These are phyloP conservation scores for Berberis vulgaris DNA, from an alignment of 164 flowering plant genomes.

Conservation along the genomic window DNA sequence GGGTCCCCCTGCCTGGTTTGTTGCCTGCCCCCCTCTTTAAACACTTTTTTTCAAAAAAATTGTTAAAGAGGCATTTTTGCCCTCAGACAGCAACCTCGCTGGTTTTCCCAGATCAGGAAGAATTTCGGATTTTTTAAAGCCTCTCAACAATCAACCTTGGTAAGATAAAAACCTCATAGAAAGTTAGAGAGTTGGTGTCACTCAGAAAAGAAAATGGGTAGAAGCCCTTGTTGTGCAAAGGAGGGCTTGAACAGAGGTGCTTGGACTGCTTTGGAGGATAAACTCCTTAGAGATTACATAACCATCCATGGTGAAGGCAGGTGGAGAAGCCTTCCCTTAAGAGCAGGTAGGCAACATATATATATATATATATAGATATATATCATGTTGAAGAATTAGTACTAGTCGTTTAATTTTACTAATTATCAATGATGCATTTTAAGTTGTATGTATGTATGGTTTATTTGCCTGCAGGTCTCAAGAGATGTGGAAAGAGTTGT, in stretches of 20 bases:
- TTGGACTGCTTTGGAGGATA: conserved; percentile 1
- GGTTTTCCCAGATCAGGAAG: too few species aligned
- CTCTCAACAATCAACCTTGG: too few species aligned
- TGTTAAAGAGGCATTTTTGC: too few species aligned
- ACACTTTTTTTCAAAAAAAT: too few species aligned
- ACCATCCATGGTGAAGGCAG: neutral
- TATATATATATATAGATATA: neutral
- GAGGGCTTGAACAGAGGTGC: conserved; percentile 1
- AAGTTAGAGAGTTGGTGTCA: too few species aligned
- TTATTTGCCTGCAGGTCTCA: neutral
- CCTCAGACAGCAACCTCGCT: too few species aligned
- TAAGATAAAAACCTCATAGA: too few species aligned
- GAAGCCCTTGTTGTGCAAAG: conserved; percentile 3
- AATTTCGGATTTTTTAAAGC: too few species aligned
- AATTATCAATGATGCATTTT: neutral
- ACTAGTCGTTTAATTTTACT: neutral
- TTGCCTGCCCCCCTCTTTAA: too few species aligned
- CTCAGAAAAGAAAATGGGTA: neutral
- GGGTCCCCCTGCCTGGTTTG: too few species aligned
- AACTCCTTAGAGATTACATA: neutral
- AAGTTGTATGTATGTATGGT: neutral
- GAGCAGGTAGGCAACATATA: neutral
- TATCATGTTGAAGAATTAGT: neutral
- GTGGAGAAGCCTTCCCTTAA: neutral
- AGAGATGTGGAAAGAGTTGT: neutral